Base-by-base conservation (phyloP, 352 stramenopile species). In the Globisporangium acanthophoron region DNA sequence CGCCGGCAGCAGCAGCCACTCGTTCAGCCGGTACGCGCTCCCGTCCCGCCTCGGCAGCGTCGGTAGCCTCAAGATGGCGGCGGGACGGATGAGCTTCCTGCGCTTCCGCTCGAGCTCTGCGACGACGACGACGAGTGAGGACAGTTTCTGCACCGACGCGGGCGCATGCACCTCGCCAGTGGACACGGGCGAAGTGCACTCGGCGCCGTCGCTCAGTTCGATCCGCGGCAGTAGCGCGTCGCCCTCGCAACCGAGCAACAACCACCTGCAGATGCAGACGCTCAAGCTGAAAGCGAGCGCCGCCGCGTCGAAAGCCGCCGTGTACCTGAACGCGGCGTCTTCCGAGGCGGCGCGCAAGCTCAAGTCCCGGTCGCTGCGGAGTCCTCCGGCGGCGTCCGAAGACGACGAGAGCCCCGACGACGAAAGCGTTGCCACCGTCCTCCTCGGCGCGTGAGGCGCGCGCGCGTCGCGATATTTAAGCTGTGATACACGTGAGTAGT, bases 311-410 rank as follows among this genome's bases (percentile, higher is more conserved):
- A 81, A 75, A 56, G 79, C 76, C 21, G 77, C 77, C 0, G 70
- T 62, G 9, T 65, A 74, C 1, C 46, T 87, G 15, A 85, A 76
- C 55, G 71, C 66, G 8, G 77, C 75, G 35, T 86, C 76, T 6
- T 56, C 60, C n/a, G 76, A 85, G 47, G 78, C 78, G 18, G 74
- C 76, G 8, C 70, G 74, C 1, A 80, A 86, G 57, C 56, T 89
- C 49, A 83, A 74, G 52, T 67, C 70, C 7, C 66, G 66, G 35
- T 50, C 64, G 35, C 45, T 59, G 49, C 40, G 49, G 0, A 45
- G 52, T n/a, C 61, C 70, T n/a, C 61, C 70, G 40, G 55, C 51
- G 18, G n/a, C 76, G 64, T 4, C 15, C 40, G 68, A 77, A 67
- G 73, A 80, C 54, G 27, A 43, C 53, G 40, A 41, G 12, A 15